Base-by-base conservation (phyloP, 306 rosid genomes). In the Betula pendula region DNA sequence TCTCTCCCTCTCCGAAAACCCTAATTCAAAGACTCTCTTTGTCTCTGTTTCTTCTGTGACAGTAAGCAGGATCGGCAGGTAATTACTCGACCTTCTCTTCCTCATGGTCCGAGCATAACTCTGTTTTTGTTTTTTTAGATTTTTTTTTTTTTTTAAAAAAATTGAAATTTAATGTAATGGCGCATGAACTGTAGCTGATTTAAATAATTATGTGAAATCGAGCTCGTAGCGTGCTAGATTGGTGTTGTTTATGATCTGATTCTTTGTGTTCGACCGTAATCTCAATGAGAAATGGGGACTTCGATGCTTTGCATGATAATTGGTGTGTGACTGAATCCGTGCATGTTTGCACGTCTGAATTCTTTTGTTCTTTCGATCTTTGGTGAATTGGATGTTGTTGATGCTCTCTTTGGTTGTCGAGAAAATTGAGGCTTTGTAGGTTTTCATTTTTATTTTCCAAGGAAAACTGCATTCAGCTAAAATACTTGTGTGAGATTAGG, bases 31-130 rank as follows among this genome's bases (percentile, higher is more conserved):
- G 84, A 84, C 81, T 74, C 85, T 75, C 17, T 79, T 78, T 84
- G 80, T 77, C 79, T 53, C 71, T 79, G 53, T 67, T 43, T 65
- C 68, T 43, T 52, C 70, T 27, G 33, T 74, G 56, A 35, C 50
- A 33, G 48, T 75, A 49, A 51, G 35, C 73, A 78, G 80, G 92
- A 85, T 88, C 93, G 85, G 96, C 93, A 90, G 97, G 97, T 92
- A 73, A 78, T 51, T 63, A 68, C 72, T 70, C 66, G n/a, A 40
- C 78, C 40, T 76, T 27, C 74, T 33, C 63, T 69, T 74, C 83
- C 51, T 68, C 71, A 49, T 68, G 75, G 27, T 44, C 55, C 52
- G 56, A 40, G 75, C 40, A 9, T 72, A 43, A 19, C 73, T 13
- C 55, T 29, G 35, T 76, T 72, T 35, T 58, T 76, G 79, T 85